These are phyloP conservation scores for Populus euphratica DNA, from an alignment of 345 rosid genomes.

Conservation along the genomic window DNA sequence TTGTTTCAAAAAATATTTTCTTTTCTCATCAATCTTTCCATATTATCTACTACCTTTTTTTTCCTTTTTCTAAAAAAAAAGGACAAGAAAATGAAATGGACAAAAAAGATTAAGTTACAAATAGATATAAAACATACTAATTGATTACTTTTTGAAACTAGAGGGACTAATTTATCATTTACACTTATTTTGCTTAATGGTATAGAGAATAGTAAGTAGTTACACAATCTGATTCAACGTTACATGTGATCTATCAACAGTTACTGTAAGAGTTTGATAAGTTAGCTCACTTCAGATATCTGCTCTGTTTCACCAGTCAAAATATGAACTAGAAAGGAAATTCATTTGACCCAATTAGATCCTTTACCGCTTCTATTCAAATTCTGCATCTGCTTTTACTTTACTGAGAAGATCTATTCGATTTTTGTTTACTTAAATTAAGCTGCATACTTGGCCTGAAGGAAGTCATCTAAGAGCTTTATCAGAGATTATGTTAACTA, in stretches of 20 bases:
- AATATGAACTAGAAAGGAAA: neutral
- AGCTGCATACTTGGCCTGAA: neutral
- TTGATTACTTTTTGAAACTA: too few relatives aligned
- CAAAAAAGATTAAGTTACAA: too few relatives aligned
- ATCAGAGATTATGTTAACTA: neutral
- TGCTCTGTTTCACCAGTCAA: neutral
- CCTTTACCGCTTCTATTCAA: neutral
- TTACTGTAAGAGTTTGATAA: neutral
- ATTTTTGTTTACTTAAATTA: neutral
- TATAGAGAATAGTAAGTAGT: neutral
- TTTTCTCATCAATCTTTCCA: too few relatives aligned
- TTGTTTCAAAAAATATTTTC: too few relatives aligned
- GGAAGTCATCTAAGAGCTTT: neutral
- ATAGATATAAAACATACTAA: too few relatives aligned
- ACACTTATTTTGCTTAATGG: neutral
- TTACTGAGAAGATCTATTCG: neutral
- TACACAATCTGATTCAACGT: neutral
- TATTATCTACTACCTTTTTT: too few relatives aligned
- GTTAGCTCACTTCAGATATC: neutral
- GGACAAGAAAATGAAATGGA: too few relatives aligned
- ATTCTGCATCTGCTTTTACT: neutral
- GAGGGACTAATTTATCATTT: too few relatives aligned
- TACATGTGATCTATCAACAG: neutral
- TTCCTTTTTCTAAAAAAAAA: too few relatives aligned
- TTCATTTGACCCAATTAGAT: neutral